phyloP scores from a whole-genome alignment of 2,329 filamentous ascomycete species.

The Pyricularia pennisetigena region DNA sequence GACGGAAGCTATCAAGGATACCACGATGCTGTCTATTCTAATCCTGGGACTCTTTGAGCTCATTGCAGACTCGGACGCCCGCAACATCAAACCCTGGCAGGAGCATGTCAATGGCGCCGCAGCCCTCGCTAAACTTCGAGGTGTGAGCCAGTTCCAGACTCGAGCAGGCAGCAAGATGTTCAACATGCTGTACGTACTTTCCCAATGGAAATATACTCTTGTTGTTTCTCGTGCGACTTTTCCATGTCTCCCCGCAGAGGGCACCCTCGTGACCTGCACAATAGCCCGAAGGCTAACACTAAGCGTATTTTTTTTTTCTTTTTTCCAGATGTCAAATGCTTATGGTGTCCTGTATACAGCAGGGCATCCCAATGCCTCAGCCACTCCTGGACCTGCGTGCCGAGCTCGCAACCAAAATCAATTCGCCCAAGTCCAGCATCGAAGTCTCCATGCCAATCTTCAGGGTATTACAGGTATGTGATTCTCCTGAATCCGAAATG shows the following conservation, averaged over 20 bases:
- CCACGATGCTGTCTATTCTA: constrained; percentile 42
- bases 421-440: constrained; percentile 28
- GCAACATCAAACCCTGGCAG: constrained; percentile 40
- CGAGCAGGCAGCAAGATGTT: constrained; percentile 40
- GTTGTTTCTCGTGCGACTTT: not conserved
- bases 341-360: constrained; percentile 41
- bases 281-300: not conserved
- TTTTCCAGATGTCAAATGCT: constrained; percentile 30
- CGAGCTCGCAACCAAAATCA: constrained; percentile 22
- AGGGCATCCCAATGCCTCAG: constrained; percentile 35
- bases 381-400: constrained; percentile 34
- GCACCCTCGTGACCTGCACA: not conserved
- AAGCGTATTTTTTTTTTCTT: too few relatives aligned
- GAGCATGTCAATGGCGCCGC: constrained; percentile 43
- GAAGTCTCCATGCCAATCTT: constrained; percentile 33
- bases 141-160: constrained; percentile 33
- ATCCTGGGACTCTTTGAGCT: constrained; percentile 46
- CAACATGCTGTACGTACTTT: constrained; percentile 28
- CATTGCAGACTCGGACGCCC: constrained; percentile 33
- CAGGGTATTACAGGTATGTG: constrained; percentile 23
- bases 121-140: constrained; percentile 38
- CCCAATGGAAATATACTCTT: not conserved
- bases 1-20: constrained; percentile 31
- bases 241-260: not conserved
- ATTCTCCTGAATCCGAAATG: not conserved